These are phyloP conservation scores for Desmodesmus armatus DNA, from an alignment of 139 green algal genomes.

Conservation along the genomic window DNA sequence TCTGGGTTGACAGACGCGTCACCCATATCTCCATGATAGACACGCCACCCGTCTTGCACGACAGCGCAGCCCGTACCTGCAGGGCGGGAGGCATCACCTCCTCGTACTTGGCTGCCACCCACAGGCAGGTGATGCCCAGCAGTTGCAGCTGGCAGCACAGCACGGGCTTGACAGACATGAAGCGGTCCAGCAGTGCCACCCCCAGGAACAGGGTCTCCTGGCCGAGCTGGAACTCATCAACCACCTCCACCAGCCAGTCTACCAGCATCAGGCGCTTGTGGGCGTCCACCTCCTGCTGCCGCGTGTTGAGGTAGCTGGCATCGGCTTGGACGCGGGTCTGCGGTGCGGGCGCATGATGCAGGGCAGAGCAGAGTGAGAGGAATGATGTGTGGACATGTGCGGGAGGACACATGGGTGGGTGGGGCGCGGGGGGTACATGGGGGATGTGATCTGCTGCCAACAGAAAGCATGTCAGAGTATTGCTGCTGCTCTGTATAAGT, in stretches of 20 bases:
- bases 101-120: constrained; percentile 95
- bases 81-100: constrained; percentile 88
- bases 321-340: constrained; percentile 60
- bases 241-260: constrained; percentile 92
- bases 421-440: background rate
- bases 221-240: constrained; percentile 87
- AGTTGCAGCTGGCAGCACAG: constrained; percentile 47
- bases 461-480: background rate
- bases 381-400: background rate
- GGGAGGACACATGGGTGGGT: background rate
- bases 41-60: too few species aligned
- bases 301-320: constrained; percentile 66
- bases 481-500: background rate
- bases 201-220: constrained; percentile 90
- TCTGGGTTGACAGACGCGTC: too few species aligned
- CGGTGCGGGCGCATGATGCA: background rate
- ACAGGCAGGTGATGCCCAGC: constrained; percentile 90
- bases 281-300: constrained; percentile 86
- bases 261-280: constrained; percentile 89
- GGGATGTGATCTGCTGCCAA: background rate
- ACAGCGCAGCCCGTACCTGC: too few species aligned
- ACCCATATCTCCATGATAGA: too few species aligned
- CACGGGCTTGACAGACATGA: constrained; percentile 64
- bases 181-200: constrained; percentile 88
- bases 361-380: background rate